Conservation (phyloP, 192 early-diverging fungal genomes). For the Umbelopsis vinacea region DNA sequence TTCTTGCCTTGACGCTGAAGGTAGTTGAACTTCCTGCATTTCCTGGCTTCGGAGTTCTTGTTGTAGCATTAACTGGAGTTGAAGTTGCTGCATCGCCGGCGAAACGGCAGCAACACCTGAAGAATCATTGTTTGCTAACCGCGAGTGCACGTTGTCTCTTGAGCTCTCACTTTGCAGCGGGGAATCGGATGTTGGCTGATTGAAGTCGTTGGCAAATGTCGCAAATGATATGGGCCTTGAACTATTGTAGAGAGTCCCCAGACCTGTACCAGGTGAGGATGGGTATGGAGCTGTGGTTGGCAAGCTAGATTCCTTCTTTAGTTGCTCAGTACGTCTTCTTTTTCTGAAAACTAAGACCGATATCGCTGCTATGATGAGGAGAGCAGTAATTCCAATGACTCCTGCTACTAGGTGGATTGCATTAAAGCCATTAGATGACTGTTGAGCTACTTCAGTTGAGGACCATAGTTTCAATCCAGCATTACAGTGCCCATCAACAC, state of each 20-base stretch:
- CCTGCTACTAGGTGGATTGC: slow-evolving; percentile 24
- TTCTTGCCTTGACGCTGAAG: neutral
- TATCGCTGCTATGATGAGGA: neutral
- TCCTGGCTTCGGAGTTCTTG: slow-evolving; percentile 13
- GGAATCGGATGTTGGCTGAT: neutral
- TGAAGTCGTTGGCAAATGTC: slow-evolving; percentile 8
- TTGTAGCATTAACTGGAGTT: slow-evolving; percentile 19
- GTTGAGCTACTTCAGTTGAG: neutral
- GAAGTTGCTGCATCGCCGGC: slow-evolving; percentile 28
- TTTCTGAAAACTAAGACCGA: slow-evolving; percentile 16
- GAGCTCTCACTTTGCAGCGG: neutral
- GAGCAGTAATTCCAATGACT: slow-evolving; percentile 11
- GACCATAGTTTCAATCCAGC: neutral
- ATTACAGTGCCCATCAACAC: slow-evolving; percentile 1
- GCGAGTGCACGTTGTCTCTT: neutral
- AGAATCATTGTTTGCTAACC: no score
- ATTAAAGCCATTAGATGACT: slow-evolving; percentile 22
- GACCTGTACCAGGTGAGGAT: neutral
- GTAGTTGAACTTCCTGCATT: slow-evolving; percentile 1
- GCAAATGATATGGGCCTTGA: neutral
- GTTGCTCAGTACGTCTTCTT: neutral
- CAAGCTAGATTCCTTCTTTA: slow-evolving; percentile 4
- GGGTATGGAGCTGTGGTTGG: neutral
- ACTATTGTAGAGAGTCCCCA: neutral
- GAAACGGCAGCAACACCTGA: neutral